phyloP scores from a whole-genome alignment of 192 early-diverging fungal genomes.

The Backusella morwellensis region DNA sequence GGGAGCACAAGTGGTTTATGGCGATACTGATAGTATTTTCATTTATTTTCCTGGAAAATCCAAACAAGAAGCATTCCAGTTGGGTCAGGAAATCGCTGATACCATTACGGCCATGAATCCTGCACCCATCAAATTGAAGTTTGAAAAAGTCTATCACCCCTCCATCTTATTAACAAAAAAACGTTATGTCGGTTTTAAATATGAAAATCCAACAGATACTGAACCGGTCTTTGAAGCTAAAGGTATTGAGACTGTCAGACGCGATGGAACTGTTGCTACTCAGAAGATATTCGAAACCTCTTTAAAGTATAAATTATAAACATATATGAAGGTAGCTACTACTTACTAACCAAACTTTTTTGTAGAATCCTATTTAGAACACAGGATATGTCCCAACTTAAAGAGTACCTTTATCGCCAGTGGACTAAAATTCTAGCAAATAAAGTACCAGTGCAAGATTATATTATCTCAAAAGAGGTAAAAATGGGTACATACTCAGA shows the following conservation, averaged over 20 bases:
- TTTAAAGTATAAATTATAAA: slow-evolving; percentile 55
- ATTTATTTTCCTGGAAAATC: slow-evolving; percentile 67
- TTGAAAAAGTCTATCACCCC: slow-evolving; percentile 94
- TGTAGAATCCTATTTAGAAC: slow-evolving; percentile 71
- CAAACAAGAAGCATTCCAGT: slow-evolving; percentile 70
- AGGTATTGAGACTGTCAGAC: slow-evolving; percentile 91
- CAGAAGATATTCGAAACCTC: slow-evolving; percentile 76
- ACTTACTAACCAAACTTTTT: background rate
- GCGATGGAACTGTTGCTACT: slow-evolving; percentile 80
- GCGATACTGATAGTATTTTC: slow-evolving; percentile 95
- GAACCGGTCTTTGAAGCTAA: slow-evolving; percentile 89
- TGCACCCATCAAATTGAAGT: slow-evolving; percentile 84
- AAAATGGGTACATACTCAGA: slow-evolving; percentile 75
- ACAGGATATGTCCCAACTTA: slow-evolving; percentile 80
- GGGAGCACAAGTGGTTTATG: slow-evolving; percentile 86
- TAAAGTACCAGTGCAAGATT: slow-evolving; percentile 68
- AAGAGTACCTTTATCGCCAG: slow-evolving; percentile 67
- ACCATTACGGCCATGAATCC: slow-evolving; percentile 74
- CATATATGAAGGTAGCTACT: background rate
- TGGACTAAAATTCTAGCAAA: slow-evolving; percentile 71
- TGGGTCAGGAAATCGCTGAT: slow-evolving; percentile 80
- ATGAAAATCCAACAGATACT: slow-evolving; percentile 56
- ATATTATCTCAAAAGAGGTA: slow-evolving; percentile 90
- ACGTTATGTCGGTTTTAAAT: slow-evolving; percentile 90
- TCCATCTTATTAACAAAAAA: slow-evolving; percentile 91